A percentile compares a stretch with the other conserved stretches of the same genome.
phyloP scores from a whole-genome alignment of 768 basidiomycete species.

The Tricholoma bakamatsutake region DNA sequence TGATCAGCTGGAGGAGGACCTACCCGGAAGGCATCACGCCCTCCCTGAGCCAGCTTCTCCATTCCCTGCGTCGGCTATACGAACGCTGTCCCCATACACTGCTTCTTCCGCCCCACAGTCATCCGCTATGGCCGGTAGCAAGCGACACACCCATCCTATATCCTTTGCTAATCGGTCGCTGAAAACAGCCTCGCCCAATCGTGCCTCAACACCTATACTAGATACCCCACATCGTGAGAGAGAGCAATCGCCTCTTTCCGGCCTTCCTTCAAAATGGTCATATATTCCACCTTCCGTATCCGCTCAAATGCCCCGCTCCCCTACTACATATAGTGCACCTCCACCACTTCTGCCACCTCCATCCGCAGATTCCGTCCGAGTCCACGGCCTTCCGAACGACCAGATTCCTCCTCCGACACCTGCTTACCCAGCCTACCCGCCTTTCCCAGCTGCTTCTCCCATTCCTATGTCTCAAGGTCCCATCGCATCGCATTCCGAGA shows the following conservation, averaged over 20 bases:
- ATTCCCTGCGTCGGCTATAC: slow-evolving; percentile 46
- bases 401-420: slow-evolving; percentile 51
- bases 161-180: slow-evolving; percentile 26
- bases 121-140: slow-evolving; percentile 47
- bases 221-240: slow-evolving; percentile 15
- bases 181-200: slow-evolving; percentile 12
- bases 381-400: slow-evolving; percentile 3
- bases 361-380: slow-evolving; percentile 1
- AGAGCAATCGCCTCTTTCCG: slow-evolving; percentile 21
- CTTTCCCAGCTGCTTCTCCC: slow-evolving; percentile 37
- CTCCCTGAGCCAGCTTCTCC: slow-evolving; percentile 78
- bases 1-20: slow-evolving; percentile 27
- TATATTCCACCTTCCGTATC: slow-evolving; percentile 30
- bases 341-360: slow-evolving; percentile 21
- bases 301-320: slow-evolving; percentile 36
- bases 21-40: slow-evolving; percentile 31
- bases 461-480: slow-evolving; percentile 55
- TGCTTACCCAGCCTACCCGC: slow-evolving; percentile 66
- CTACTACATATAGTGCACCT: slow-evolving; percentile 51
- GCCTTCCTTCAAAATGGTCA: slow-evolving; percentile 22
- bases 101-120: slow-evolving; percentile 25
- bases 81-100: slow-evolving; percentile 13
- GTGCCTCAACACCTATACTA: slow-evolving; percentile 19
- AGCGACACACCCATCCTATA: slow-evolving; percentile 47
- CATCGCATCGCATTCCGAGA: slow-evolving; percentile 41